Evolutionary conservation across 441 rosid genomes (phyloP).

Genomic region (Eutrema salsugineum): DNA sequence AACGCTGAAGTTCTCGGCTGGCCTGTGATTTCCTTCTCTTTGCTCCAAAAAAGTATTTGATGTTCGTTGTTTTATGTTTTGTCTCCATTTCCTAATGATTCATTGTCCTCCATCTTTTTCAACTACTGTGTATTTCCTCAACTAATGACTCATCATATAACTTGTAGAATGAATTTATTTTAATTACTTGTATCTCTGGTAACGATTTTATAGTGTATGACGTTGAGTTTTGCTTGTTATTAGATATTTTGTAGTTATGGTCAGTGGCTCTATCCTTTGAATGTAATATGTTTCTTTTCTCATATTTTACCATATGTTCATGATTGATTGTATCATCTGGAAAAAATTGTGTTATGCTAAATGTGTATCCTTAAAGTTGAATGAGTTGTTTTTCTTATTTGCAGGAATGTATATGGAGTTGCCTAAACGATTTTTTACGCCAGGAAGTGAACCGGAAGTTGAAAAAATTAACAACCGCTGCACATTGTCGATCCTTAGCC

Average conservation of each 20-base stretch:
- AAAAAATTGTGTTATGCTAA: too few relatives aligned
- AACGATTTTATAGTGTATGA: constrained; percentile 8
- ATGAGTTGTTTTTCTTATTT: too few relatives aligned
- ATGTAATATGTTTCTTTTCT: too few relatives aligned
- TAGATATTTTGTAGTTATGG: constrained; percentile 96
- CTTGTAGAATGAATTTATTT: background rate
- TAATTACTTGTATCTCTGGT: background rate
- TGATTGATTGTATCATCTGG: too few relatives aligned
- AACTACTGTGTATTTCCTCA: background rate
- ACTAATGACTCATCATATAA: background rate
- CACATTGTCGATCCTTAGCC: too few relatives aligned
- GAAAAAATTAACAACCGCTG: too few relatives aligned
- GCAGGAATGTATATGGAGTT: too few relatives aligned
- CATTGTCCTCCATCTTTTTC: background rate
- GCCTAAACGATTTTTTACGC: too few relatives aligned
- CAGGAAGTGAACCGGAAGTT: too few relatives aligned
- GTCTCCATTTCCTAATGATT: background rate
- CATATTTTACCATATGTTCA: too few relatives aligned
- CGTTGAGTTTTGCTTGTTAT: constrained; percentile 11
- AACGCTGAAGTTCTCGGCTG: background rate
- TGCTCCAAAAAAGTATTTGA: background rate
- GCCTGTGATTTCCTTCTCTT: background rate
- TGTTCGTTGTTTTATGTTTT: background rate
- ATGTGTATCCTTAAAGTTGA: too few relatives aligned
- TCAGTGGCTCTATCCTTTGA: too few relatives aligned